A percentile compares a stretch with the other conserved stretches of the same genome.
These are phyloP conservation scores for Sisymbrium altissimum DNA, from an alignment of 345 rosid genomes.

Conservation along the genomic window DNA sequence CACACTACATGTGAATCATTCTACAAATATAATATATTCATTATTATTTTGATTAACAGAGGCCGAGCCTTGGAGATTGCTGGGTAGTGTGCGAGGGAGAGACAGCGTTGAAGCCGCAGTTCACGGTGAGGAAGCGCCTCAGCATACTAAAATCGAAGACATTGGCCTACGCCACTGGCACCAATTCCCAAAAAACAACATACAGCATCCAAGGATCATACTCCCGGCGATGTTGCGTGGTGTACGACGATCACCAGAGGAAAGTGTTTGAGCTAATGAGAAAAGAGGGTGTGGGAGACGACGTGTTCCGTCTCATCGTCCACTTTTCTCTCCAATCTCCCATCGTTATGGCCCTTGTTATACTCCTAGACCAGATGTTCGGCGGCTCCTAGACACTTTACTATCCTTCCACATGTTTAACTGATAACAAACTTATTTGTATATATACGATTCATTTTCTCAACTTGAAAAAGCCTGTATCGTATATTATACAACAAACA, in stretches of 20 bases:
- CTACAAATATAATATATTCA: background rate
- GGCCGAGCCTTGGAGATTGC: slow-evolving; percentile 42
- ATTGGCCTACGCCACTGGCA: slow-evolving; percentile 48
- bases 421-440: background rate
- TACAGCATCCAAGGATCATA: slow-evolving; percentile 75
- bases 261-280: slow-evolving; percentile 53
- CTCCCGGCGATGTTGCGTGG: slow-evolving; percentile 44
- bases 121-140: slow-evolving; percentile 48
- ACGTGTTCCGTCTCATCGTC: slow-evolving; percentile 64
- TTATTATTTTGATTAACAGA: slow-evolving; percentile 30
- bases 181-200: background rate
- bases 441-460: background rate
- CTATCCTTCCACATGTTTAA: no score
- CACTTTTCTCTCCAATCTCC: slow-evolving; percentile 47
- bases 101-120: slow-evolving; percentile 40
- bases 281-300: slow-evolving; percentile 57
- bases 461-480: background rate
- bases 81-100: slow-evolving; percentile 80
- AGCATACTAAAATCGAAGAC: slow-evolving; percentile 43
- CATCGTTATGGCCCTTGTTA: slow-evolving; percentile 67
- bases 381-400: slow-evolving; percentile 35
- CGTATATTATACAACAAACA: background rate
- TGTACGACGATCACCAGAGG: slow-evolving; percentile 50
- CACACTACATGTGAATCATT: background rate
- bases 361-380: slow-evolving; percentile 79